phyloP scores from a whole-genome alignment of 2,329 filamentous ascomycete species.

The Elsinoe necatrix region DNA sequence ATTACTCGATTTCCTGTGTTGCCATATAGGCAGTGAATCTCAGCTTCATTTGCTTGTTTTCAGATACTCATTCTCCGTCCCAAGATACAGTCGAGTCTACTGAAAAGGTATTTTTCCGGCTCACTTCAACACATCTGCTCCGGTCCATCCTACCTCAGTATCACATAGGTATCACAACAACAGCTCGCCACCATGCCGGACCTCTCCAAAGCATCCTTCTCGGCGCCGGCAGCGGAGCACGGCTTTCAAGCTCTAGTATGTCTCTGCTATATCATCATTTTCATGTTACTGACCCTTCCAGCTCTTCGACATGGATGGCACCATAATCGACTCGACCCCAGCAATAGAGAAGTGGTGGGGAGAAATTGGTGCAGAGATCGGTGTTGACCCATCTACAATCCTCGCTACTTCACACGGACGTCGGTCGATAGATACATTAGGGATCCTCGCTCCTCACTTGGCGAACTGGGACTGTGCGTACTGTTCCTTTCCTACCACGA shows the following conservation, averaged over 20 bases:
- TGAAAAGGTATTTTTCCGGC: no score
- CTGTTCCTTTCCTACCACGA: neutral
- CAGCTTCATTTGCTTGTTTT: neutral
- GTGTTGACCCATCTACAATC: slow-evolving; percentile 75
- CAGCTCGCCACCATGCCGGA: slow-evolving; percentile 20
- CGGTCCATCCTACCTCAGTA: neutral
- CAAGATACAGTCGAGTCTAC: no score
- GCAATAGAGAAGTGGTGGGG: slow-evolving; percentile 74
- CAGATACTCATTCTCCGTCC: no score
- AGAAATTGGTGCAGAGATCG: slow-evolving; percentile 69
- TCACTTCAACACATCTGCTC: neutral
- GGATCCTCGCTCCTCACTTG: slow-evolving; percentile 69
- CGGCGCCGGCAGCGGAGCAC: slow-evolving; percentile 33
- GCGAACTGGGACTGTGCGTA: slow-evolving; percentile 87
- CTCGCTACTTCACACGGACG: slow-evolving; percentile 86
- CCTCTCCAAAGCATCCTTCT: slow-evolving; percentile 31
- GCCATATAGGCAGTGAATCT: no score
- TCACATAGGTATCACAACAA: neutral
- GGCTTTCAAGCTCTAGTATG: slow-evolving; percentile 37
- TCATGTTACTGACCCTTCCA: slow-evolving; percentile 22
- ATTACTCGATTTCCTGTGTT: neutral
- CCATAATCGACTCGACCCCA: slow-evolving; percentile 71
- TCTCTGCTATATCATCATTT: slow-evolving; percentile 3
- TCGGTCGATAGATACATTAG: slow-evolving; percentile 76
- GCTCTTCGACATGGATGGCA: slow-evolving; percentile 72